Base-by-base conservation (phyloP, 306 rosid genomes). In the Begonia masoniana region DNA sequence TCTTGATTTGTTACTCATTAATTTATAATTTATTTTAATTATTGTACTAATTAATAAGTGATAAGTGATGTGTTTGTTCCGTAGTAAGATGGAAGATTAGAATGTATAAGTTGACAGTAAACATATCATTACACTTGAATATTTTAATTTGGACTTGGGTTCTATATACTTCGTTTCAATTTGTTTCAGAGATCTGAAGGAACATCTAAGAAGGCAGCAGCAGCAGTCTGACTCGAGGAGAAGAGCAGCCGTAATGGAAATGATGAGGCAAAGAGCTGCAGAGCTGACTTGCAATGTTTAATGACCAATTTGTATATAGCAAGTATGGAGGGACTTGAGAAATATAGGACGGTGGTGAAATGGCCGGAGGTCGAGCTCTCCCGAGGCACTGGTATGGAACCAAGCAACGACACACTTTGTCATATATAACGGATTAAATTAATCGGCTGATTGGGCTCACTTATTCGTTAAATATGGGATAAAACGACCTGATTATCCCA, bases 261-360 rank as follows among this genome's bases (percentile, higher is more conserved):
- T 92, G 96, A 92, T 92, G 99, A 86, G 99, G 72, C 96, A 91
- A 76, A 77, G 99, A 75, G 99, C 96, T 57, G 96, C 93, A 10
- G 99, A 92, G 78, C 82, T 81, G 50, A 88, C 39, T 31, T 21
- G 66, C 76, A 86, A 68, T 58, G 66, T 82, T 19, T 81, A 86
- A 55, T 86, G 74, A 86, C 58, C 61, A 61, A 36, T 65, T 59
- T 62, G 53, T 51, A 46, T 77, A 70, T 62, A 31, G 76, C 57
- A 68, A 68, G 70, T 62, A 56, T 50, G 39, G 39, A 31, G 39
- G 39, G 8, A 5, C 39, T 31, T 7, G 8, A 31, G 39, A 0
- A 31, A 6, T 7, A 31, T 31, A 3, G 39, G 39, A 31, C 0
- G 39, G 39, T 6, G 39, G 39, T 6, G 39, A 31, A 31, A 31